Percentiles rank a stretch among this genome's conserved stretches.
phyloP scores from a whole-genome alignment of 441 rosid genomes.

The Pelargonium myrrhifolium region DNA sequence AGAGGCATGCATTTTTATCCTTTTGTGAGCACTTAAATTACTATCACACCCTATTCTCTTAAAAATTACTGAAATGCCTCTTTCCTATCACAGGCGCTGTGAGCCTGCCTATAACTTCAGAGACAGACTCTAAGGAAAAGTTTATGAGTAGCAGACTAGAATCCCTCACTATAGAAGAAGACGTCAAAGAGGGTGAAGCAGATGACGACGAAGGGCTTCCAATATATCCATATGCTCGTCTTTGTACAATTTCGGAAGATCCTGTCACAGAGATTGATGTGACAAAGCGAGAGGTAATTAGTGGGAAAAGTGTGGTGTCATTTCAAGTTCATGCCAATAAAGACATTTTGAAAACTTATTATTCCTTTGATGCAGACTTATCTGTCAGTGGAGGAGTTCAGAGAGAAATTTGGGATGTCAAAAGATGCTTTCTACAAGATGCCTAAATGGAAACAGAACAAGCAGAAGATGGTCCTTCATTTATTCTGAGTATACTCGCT shows the following conservation, averaged over 20 bases:
- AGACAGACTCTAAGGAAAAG: constrained; percentile 44
- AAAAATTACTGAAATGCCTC: background rate
- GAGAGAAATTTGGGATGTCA: constrained; percentile 87
- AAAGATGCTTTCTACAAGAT: constrained; percentile 72
- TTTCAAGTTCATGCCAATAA: background rate
- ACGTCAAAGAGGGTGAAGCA: constrained; percentile 68
- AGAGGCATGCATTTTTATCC: constrained; percentile 41
- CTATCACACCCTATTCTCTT: background rate
- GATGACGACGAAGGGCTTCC: constrained; percentile 87
- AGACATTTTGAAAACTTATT: constrained; percentile 20
- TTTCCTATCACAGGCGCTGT: constrained; percentile 22
- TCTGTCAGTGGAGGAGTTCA: constrained; percentile 64
- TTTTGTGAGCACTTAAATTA: constrained; percentile 3
- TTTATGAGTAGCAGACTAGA: constrained; percentile 54
- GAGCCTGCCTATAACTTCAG: constrained; percentile 44
- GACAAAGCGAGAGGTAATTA: constrained; percentile 76
- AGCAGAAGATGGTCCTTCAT: constrained; percentile 76
- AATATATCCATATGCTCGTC: constrained; percentile 68
- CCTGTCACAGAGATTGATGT: constrained; percentile 75
- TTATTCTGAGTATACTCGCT: constrained; percentile 66
- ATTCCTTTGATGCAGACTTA: constrained; percentile 54
- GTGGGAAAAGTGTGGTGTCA: constrained; percentile 7
- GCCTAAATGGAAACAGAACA: constrained; percentile 99
- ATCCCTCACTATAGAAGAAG: constrained; percentile 79
- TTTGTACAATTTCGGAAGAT: constrained; percentile 53